Percentiles rank a stretch among this genome's conserved stretches.
phyloP scores from a whole-genome alignment of 1,139 yeast genomes.

The Scheffersomyces segobiensis region DNA sequence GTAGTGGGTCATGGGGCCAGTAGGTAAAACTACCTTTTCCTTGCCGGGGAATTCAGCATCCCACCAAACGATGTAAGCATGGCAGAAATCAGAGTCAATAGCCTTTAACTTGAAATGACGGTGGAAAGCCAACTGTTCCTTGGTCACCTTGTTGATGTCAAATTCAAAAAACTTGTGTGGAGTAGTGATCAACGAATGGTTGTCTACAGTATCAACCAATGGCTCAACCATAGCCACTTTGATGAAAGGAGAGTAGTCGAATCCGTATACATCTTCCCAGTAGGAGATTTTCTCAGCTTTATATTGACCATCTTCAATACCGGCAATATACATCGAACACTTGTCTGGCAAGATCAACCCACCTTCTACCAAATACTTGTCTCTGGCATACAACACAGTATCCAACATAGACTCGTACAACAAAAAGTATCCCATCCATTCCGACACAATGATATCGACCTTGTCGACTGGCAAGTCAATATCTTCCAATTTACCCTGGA shows the following conservation, averaged over 20 bases:
- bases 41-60: constrained; percentile 85
- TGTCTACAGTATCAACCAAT: constrained; percentile 88
- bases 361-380: constrained; percentile 78
- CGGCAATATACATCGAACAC: constrained; percentile 87
- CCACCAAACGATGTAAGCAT: constrained; percentile 92
- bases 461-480: constrained; percentile 72
- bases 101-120: constrained; percentile 69
- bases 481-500: constrained; percentile 95
- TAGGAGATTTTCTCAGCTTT: constrained; percentile 89
- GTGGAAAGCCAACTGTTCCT: constrained; percentile 78
- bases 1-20: constrained; percentile 80
- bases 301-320: constrained; percentile 92
- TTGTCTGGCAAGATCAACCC: constrained; percentile 96
- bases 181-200: constrained; percentile 72
- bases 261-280: constrained; percentile 98
- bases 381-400: constrained; percentile 93
- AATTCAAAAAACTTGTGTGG: constrained; percentile 72
- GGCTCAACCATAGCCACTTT: constrained; percentile 90
- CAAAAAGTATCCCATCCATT: constrained; percentile 99
- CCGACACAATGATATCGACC: constrained; percentile 94
- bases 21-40: constrained; percentile 64
- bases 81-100: constrained; percentile 76
- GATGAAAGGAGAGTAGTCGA: constrained; percentile 77
- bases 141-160: constrained; percentile 84
- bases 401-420: constrained; percentile 97